Percentiles rank a stretch among this genome's conserved stretches.
Conservation (phyloP, 352 stramenopile genomes). For the Globisporangium spiculum region DNA sequence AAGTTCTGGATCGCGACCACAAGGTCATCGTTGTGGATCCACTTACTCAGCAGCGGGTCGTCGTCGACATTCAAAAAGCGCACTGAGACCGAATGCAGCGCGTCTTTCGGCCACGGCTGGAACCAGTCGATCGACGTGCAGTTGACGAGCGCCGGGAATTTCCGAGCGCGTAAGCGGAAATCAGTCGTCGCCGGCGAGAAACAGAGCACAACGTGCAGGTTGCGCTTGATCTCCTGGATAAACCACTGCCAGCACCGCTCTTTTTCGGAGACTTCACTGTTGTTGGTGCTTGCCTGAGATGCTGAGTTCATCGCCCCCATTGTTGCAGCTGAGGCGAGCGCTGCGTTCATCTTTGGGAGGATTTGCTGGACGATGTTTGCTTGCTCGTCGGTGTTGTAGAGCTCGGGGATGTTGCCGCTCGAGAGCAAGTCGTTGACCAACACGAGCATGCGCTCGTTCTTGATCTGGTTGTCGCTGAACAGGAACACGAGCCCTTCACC, state of each 20-base stretch:
- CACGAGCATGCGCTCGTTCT: slow-evolving; percentile 95
- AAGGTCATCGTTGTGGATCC: slow-evolving; percentile 40
- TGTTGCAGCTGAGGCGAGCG: slow-evolving; percentile 23
- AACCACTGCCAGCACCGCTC: slow-evolving; percentile 93
- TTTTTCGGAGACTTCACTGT: slow-evolving; percentile 76
- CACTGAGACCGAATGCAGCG: slow-evolving; percentile 87
- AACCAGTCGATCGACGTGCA: slow-evolving; percentile 94
- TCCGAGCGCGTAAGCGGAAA: slow-evolving; percentile 86
- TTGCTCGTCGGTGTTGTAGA: slow-evolving; percentile 92
- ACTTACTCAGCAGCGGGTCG: slow-evolving; percentile 17
- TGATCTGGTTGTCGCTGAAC: slow-evolving; percentile 92
- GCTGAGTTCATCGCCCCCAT: neutral
- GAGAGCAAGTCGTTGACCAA: slow-evolving; percentile 93
- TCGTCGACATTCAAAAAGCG: slow-evolving; percentile 65
- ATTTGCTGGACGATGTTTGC: slow-evolving; percentile 89
- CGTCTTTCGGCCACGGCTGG: slow-evolving; percentile 90
- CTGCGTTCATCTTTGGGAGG: slow-evolving; percentile 78
- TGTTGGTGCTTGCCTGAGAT: neutral
- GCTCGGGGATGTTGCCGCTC: slow-evolving; percentile 90
- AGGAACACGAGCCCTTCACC: slow-evolving; percentile 91
- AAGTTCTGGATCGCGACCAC: slow-evolving; percentile 86
- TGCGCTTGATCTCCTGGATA: slow-evolving; percentile 85
- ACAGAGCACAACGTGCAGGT: slow-evolving; percentile 94
- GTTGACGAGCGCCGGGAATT: slow-evolving; percentile 94
- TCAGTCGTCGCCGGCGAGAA: slow-evolving; percentile 91